These are phyloP conservation scores for Penicillium sp. DNA, from an alignment of 2,329 filamentous ascomycete genomes.

Conservation along the genomic window DNA sequence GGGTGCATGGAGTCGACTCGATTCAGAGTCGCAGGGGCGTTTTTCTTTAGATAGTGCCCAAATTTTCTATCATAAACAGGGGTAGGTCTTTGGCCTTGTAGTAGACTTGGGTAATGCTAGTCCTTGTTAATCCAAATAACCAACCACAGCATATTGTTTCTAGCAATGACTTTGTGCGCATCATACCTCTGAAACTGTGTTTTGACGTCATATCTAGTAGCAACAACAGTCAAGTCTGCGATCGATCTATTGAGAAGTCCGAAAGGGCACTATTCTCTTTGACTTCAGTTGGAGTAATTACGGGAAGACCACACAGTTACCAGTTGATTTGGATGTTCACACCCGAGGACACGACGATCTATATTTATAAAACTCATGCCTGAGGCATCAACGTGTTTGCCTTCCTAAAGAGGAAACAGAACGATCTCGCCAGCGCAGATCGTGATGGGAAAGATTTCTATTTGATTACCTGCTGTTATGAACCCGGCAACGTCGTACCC, in stretches of 20 bases:
- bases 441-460: not conserved
- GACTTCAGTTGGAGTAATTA: too few relatives aligned
- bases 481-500: not conserved
- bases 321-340: not conserved
- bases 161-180: not conserved
- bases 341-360: not conserved
- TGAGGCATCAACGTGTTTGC: not conserved
- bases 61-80: not conserved
- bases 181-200: not conserved
- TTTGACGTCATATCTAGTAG: not conserved
- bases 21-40: not conserved
- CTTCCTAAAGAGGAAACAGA: not conserved
- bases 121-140: too few relatives aligned
- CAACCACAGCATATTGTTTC: not conserved
- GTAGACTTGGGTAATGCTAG: too few relatives aligned
- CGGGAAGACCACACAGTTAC: too few relatives aligned
- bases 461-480: not conserved
- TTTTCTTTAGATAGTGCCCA: too few relatives aligned
- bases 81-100: too few relatives aligned
- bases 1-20: not conserved
- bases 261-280: not conserved
- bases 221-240: too few relatives aligned
- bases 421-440: not conserved
- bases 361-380: not conserved
- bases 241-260: not conserved